A percentile compares a stretch with the other conserved stretches of the same genome.
phyloP scores from a whole-genome alignment of 1,139 yeast genomes.

The Geotrichum phurueaensis region DNA sequence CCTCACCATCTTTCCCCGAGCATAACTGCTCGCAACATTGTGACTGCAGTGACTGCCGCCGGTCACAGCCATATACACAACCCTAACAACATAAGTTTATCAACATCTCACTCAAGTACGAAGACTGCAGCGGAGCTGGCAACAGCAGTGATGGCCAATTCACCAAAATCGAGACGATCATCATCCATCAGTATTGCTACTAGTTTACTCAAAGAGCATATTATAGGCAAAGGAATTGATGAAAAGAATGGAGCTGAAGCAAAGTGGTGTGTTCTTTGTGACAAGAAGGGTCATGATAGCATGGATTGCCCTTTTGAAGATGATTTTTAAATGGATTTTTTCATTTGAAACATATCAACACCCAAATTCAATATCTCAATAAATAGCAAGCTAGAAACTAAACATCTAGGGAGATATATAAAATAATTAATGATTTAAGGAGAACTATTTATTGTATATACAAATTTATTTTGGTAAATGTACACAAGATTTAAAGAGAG shows the following conservation, averaged over 20 bases:
- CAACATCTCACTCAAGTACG: neutral
- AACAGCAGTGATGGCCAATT: neutral
- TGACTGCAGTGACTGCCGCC: constrained; percentile 11
- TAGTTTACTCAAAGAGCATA: neutral
- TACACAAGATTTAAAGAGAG: too few relatives aligned
- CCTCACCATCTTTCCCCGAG: constrained; percentile 4
- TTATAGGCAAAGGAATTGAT: constrained; percentile 22
- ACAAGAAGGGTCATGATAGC: constrained; percentile 79
- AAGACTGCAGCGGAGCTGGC: constrained; percentile 5
- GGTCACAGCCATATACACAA: neutral
- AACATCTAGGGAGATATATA: too few relatives aligned
- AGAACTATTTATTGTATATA: too few relatives aligned
- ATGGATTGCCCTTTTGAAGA: constrained; percentile 81
- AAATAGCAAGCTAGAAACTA: too few relatives aligned
- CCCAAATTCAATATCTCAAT: too few relatives aligned
- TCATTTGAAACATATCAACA: neutral
- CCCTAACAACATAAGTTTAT: neutral
- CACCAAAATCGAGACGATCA: constrained; percentile 2
- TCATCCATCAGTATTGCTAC: constrained; percentile 1
- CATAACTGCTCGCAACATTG: constrained; percentile 7
- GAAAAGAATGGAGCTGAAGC: constrained; percentile 67
- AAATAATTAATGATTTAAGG: too few relatives aligned
- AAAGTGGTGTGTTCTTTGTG: constrained; percentile 90
- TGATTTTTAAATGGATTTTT: constrained; percentile 33
- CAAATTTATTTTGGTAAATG: too few relatives aligned